Evolutionary conservation across 768 basidiomycete genomes (phyloP).

Genomic region (Cyclocybe cylindracea): DNA sequence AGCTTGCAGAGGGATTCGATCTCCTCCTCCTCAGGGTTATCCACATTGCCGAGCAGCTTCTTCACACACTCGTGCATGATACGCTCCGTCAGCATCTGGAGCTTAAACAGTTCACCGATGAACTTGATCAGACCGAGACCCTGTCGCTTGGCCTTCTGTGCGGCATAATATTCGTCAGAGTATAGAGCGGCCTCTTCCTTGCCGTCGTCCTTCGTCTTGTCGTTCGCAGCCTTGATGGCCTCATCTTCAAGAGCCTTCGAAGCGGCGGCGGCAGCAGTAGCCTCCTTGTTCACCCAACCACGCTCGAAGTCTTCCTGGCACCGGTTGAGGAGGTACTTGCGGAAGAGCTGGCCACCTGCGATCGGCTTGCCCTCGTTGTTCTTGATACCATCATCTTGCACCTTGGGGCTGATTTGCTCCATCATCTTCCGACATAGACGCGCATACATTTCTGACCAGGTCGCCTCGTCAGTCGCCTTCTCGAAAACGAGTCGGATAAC

Average conservation of each 20-base stretch:
- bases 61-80: conserved; percentile 99
- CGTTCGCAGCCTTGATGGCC: conserved; percentile 70
- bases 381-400: conserved; percentile 87
- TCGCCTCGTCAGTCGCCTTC: conserved; percentile 95
- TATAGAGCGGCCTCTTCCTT: conserved; percentile 72
- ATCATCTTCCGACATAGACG: conserved; percentile 94
- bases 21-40: conserved; percentile 96
- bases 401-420: conserved; percentile 86
- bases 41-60: conserved; percentile 90
- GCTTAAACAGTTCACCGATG: conserved; percentile 97
- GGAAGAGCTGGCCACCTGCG: conserved; percentile 91
- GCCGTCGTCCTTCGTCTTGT: conserved; percentile 47
- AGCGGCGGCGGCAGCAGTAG: conserved; percentile 83
- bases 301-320: conserved; percentile 98
- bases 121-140: conserved; percentile 97
- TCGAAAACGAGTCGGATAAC: conserved; percentile 97
- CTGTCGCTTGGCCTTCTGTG: conserved; percentile 95
- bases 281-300: conserved; percentile 90
- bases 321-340: conserved; percentile 94
- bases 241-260: conserved; percentile 85
- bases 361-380: conserved; percentile 85
- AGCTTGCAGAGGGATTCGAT: conserved; percentile 96
- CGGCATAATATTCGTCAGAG: conserved; percentile 95
- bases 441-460: conserved; percentile 98
- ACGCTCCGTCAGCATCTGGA: conserved; percentile 97